Evolutionary conservation across 306 rosid species (phyloP), one percentile per base, ranked within the genome.

Genomic region (Begonia loranthoides): DNA sequence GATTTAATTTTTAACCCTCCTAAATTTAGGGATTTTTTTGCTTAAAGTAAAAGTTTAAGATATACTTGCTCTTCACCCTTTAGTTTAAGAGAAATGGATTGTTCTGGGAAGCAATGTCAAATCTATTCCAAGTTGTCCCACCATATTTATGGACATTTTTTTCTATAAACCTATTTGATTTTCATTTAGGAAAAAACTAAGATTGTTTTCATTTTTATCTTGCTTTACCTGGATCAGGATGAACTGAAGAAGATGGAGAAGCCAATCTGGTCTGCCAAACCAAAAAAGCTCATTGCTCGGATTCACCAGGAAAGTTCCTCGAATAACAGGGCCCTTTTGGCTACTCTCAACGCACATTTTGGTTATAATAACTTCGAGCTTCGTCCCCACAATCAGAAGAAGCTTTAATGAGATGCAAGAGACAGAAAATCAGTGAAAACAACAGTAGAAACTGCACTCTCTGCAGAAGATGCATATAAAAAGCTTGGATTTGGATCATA

Each of bases 251-350:
- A 77, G 62, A 61, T 62, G 65, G 52, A 83, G 85, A 68, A 83
- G 76, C 79, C 80, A 79, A 9, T 63, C 43, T 9, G 94, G 94
- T 55, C 58, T 41, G 50, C 72, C 66, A 54, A 79, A 79, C 87
- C 88, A 79, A 59, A 77, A 83, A 54, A 71, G 55, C 8, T 66
- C 61, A 67, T 83, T 70, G 17, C 66, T 73, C 12, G 79, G 88
- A 59, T 54, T 70, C 48, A 83, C 88, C 41, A 75, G 51, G 53
- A 77, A 9, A 12, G 70, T 56, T 65, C 93, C 93, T 56, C 40
- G 64, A 52, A 66, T 69, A 19, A 83, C 80, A 7, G 70, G 60
- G 13, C 43, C 76, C 56, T 57, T 41, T 51, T 70, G 74, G 64
- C 66, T 64, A 56, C 79, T 79, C 56, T 76, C 82, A 38, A 72